phyloP scores from a whole-genome alignment of 345 rosid species.

The Cochlearia excelsa region DNA sequence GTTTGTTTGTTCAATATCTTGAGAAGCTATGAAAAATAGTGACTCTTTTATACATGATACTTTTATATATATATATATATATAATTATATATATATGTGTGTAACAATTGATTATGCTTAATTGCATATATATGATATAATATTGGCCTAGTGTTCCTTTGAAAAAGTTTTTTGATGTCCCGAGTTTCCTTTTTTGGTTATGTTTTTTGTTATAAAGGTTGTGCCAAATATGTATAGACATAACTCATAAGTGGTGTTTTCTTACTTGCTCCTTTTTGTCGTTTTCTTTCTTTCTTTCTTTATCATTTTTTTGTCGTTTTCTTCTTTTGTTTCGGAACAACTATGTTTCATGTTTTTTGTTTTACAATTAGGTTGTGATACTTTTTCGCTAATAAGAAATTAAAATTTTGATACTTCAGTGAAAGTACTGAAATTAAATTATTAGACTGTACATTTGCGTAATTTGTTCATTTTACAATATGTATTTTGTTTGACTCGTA shows the following conservation, averaged over 20 bases:
- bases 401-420: too few relatives aligned
- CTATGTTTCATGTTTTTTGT: too few relatives aligned
- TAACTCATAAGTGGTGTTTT: not conserved
- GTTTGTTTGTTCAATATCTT: too few relatives aligned
- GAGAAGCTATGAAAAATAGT: too few relatives aligned
- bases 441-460: too few relatives aligned
- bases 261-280: conserved; percentile 10
- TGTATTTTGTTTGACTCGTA: too few relatives aligned
- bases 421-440: too few relatives aligned
- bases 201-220: conserved; percentile 27
- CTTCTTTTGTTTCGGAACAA: not conserved
- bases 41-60: too few relatives aligned
- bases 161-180: conserved; percentile 25
- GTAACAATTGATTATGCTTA: not conserved
- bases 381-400: not conserved
- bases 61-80: too few relatives aligned
- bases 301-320: conserved; percentile 6
- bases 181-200: conserved; percentile 28
- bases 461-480: too few relatives aligned
- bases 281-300: not conserved
- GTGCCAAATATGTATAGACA: conserved; percentile 34
- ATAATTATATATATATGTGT: not conserved
- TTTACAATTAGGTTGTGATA: not conserved
- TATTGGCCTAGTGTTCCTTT: conserved; percentile 23
- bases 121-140: conserved; percentile 12